phyloP scores from a whole-genome alignment of 805 yeast species.

The Debaryomyces tyrocola region DNA sequence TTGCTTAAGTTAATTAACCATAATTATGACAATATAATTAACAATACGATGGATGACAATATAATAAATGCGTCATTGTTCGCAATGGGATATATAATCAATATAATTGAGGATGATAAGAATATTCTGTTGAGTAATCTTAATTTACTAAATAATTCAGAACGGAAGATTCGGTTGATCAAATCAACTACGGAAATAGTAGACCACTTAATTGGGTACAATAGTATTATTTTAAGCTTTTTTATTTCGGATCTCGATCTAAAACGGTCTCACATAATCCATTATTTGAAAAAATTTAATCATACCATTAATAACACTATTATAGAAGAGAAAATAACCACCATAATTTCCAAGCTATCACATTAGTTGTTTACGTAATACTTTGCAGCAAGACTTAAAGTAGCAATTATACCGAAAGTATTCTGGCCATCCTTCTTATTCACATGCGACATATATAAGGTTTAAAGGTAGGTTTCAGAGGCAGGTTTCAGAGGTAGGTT shows the following conservation, averaged over 20 bases:
- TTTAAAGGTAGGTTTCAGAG: too few relatives aligned
- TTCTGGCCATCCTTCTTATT: too few relatives aligned
- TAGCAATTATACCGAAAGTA: too few relatives aligned
- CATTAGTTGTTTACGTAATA: too few relatives aligned
- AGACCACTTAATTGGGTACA: conserved; percentile 17
- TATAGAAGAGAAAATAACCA: background rate
- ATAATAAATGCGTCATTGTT: conserved; percentile 7
- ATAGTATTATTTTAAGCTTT: conserved; percentile 9
- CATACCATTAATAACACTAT: background rate
- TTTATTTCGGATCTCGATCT: background rate
- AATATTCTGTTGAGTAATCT: background rate
- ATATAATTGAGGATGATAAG: conserved; percentile 8
- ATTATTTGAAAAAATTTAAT: background rate
- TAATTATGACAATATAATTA: conserved; percentile 1
- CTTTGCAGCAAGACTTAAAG: too few relatives aligned
- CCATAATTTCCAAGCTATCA: too few relatives aligned
- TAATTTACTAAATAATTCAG: background rate
- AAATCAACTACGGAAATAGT: conserved; percentile 3
- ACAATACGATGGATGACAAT: background rate
- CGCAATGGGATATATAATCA: conserved; percentile 14
- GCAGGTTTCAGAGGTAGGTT: too few relatives aligned
- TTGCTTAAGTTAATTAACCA: conserved; percentile 10
- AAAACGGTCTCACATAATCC: background rate
- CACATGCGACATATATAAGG: too few relatives aligned
- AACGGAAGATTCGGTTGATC: background rate